Evolutionary conservation across 441 rosid species (phyloP).

Genomic region (Corymbia calophylla): DNA sequence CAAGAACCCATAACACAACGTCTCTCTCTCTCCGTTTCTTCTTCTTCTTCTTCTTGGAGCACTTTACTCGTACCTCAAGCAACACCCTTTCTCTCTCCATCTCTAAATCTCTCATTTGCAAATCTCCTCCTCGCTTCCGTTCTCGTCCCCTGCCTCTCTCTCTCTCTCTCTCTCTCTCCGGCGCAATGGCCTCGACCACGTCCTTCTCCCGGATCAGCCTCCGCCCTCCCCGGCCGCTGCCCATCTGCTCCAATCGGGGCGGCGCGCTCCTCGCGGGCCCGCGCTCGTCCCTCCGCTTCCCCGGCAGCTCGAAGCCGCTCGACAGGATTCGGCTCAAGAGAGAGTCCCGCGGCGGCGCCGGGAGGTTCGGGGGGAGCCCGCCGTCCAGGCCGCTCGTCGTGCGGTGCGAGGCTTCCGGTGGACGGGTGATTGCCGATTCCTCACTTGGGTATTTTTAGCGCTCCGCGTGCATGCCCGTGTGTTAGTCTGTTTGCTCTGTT

Average conservation of each 20-base stretch:
- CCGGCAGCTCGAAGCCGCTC: constrained; percentile 24
- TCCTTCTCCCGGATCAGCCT: constrained; percentile 34
- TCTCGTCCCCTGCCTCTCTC: not conserved
- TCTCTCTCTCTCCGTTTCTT: not conserved
- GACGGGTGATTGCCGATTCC: constrained; percentile 40
- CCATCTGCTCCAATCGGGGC: constrained; percentile 1
- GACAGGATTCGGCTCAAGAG: constrained; percentile 19
- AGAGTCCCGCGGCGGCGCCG: constrained; percentile 11
- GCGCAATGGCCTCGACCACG: constrained; percentile 37
- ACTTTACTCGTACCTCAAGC: constrained; percentile 7
- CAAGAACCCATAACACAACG: not conserved
- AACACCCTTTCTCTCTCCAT: constrained; percentile 6
- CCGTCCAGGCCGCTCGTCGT: constrained; percentile 25
- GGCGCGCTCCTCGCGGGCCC: constrained; percentile 18
- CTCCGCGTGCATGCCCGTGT: not conserved
- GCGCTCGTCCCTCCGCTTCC: constrained; percentile 28
- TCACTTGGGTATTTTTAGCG: not conserved
- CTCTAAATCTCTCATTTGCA: not conserved
- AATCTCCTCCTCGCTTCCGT: not conserved
- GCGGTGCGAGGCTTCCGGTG: constrained; percentile 60
- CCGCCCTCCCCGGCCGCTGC: constrained; percentile 11
- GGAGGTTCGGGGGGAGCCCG: constrained; percentile 14
- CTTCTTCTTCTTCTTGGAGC: not conserved
- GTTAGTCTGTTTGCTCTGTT: not conserved
- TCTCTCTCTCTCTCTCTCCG: not conserved